Evolutionary conservation across 352 stramenopile genomes (phyloP), one percentile per base, ranked within the genome.

Genomic region (Pseudoperonospora humuli): DNA sequence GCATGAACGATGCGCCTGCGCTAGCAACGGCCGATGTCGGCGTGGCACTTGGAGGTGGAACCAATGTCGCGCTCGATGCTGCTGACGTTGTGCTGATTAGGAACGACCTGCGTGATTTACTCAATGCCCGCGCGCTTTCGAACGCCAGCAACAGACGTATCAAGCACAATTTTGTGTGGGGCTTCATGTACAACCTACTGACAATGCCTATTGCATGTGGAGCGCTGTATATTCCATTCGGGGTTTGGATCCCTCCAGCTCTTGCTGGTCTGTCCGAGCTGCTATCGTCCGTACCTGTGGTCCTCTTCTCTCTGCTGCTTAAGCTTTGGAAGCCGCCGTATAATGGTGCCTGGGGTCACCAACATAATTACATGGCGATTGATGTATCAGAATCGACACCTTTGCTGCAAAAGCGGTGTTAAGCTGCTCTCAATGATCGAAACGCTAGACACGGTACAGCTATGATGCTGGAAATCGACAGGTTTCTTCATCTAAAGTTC

Each of bases 141-240:
- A 49, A 48, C 10, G 57, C 67, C 2, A 85, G 70, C 20, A 87
- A 83, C 49, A 56, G 50, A n/a, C 63, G 78, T 31, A 88, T 90
- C 57, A 73, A 68, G 35, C 71, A 67, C 53, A 90, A 90, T 35
- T 84, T 90, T 43, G 60, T 68, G 20, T 90, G 75, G 75, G 75
- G 57, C 5, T 72, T 84, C 50, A 53, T 78, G 36, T 88, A 90
- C 61, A 86, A 90, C 34, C 17, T 78, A 8, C 34, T 85, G 20
- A 76, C 84, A 62, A 84, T 90, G 71, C 73, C 78, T 19, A 40
- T 90, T 27, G 75, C 78, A 10, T 85, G 70, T 36, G 78, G 78
- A 5, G 75, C 61, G 17, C 49, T 90, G 45, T 90, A 86, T 42
- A 61, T 55, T 38, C 59, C 73, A 27, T 45, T 77, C 4, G 69